Base-by-base conservation (phyloP, 2,329 filamentous ascomycete genomes). In the Hypoxylon sp. region DNA sequence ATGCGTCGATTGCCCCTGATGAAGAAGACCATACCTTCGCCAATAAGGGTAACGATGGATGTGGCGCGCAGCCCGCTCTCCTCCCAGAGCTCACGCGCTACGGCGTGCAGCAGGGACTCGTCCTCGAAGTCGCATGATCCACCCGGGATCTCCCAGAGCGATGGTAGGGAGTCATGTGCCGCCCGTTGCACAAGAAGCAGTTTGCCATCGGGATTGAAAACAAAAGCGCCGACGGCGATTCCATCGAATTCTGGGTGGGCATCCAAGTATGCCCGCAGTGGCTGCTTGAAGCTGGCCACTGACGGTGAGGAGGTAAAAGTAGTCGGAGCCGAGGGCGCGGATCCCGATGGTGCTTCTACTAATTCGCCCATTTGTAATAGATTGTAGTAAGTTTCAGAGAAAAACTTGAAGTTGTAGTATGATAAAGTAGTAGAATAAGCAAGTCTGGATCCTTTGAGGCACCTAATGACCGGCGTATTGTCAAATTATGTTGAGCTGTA, bases 141-240 rank as follows among this genome's bases (percentile, higher is more conserved):
- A 10, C 82, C 82, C 0, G 82, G 82, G 11, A 79, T 65, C 72
- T 83, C 82, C 82, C 82, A 83, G 14, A 68, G 69, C 51, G 76
- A 60, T 4, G 82, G 81, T 63, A 78, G 72, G 3, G 73, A 78
- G 64, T 81, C 80, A 56, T 73, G 71, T 6, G 75, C 67, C 13
- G 80, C 79, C 53, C 80, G 79, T 68, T 82, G 80, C 4, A 82
- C 67, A 1, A 83, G 72, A n/a, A 82, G 76, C n/a, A 82, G 68
- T 46, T 73, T 74, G 69, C 49, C 65, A 6, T 59, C 65, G 9
- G 61, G 28, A 56, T 75, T 68, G 57, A 79, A 76, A 36, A 79
- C 76, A 46, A 75, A 73, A n/a, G 75, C 70, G 14, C 75, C 74
- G 19, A 75, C 72, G 14, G 69, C 74, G 50, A 78, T 61, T 3